phyloP scores from a whole-genome alignment of 2,329 filamentous ascomycete genomes.

The Phialophora verrucosa region DNA sequence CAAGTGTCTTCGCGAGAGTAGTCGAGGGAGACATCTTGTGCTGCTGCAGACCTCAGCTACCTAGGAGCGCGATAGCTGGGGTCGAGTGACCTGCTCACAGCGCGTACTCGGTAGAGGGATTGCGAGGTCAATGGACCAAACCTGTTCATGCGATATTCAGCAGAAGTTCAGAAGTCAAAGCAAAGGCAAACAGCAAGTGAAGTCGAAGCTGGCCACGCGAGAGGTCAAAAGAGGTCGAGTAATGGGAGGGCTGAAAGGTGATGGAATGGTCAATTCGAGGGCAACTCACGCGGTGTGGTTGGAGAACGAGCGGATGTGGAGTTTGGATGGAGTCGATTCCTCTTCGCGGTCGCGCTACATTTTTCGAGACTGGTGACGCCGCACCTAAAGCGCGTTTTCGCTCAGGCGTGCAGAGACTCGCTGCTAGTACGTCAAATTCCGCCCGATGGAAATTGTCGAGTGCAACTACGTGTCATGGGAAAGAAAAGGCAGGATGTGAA shows the following conservation, averaged over 20 bases:
- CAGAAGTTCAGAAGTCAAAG: constrained; percentile 6
- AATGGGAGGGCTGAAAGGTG: constrained; percentile 4
- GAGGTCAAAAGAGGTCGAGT: constrained; percentile 26
- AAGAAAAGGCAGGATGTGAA: constrained; percentile 3
- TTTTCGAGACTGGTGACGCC: constrained; percentile 15
- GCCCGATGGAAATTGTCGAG: constrained; percentile 10
- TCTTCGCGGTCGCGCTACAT: constrained; percentile 17
- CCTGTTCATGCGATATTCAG: constrained; percentile 26
- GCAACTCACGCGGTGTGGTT: constrained; percentile 23
- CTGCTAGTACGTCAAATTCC: constrained; percentile 8
- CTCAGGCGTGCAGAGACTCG: constrained; percentile 1
- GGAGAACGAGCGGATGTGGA: constrained; percentile 11
- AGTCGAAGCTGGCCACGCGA: constrained; percentile 29
- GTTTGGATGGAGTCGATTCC: constrained; percentile 1
- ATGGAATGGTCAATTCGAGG: constrained; percentile 9
- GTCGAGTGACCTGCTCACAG: constrained; percentile 40
- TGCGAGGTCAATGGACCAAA: constrained; percentile 22
- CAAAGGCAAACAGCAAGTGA: constrained; percentile 9
- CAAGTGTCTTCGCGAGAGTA: constrained; percentile 34
- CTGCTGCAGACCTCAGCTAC: constrained; percentile 21
- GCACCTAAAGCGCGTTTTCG: constrained; percentile 12
- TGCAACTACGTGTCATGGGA: background rate
- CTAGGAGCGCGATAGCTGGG: constrained; percentile 21
- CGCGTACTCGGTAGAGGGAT: constrained; percentile 47
- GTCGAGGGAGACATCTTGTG: constrained; percentile 34